Evolutionary conservation across 2,329 filamentous ascomycete genomes (phyloP).

Genomic region (Tolypocladium nubicola): DNA sequence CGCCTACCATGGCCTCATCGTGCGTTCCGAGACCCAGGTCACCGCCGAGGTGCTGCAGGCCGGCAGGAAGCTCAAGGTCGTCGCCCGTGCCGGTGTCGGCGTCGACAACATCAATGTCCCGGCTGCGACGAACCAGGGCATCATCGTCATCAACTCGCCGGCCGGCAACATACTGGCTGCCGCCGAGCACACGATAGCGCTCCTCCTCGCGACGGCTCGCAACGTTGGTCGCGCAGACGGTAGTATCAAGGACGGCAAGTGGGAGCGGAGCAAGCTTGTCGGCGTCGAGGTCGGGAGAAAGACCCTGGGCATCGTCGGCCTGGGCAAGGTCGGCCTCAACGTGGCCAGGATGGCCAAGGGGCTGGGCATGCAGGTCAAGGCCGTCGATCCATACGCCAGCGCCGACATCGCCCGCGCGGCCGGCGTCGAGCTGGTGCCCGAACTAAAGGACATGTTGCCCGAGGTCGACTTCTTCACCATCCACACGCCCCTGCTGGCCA

Average conservation of each 20-base stretch:
- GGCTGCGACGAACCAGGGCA: slow-evolving; percentile 59
- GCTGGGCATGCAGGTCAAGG: slow-evolving; percentile 64
- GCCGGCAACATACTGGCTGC: slow-evolving; percentile 73
- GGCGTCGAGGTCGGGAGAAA: slow-evolving; percentile 72
- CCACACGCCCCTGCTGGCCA: slow-evolving; percentile 70
- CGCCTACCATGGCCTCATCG: slow-evolving; percentile 64
- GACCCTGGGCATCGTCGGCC: slow-evolving; percentile 63
- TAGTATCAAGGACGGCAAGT: slow-evolving; percentile 60
- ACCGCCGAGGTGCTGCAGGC: slow-evolving; percentile 56
- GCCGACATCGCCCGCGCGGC: slow-evolving; percentile 58
- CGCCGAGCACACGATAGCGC: slow-evolving; percentile 65
- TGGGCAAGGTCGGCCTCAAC: slow-evolving; percentile 76
- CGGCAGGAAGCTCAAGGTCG: slow-evolving; percentile 61
- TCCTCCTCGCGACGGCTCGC: slow-evolving; percentile 63
- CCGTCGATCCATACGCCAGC: slow-evolving; percentile 70
- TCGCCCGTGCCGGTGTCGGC: slow-evolving; percentile 70
- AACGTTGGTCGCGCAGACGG: slow-evolving; percentile 62
- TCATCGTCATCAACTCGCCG: slow-evolving; percentile 73
- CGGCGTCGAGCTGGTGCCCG: slow-evolving; percentile 51
- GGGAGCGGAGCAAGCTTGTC: slow-evolving; percentile 65
- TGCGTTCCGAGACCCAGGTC: slow-evolving; percentile 74
- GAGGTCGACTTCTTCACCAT: slow-evolving; percentile 68
- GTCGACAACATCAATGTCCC: slow-evolving; percentile 75
- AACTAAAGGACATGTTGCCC: slow-evolving; percentile 49
- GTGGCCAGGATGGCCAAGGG: slow-evolving; percentile 72